Evolutionary conservation across 805 yeast genomes (phyloP).

Genomic region (Myxozyma melibiosi): DNA sequence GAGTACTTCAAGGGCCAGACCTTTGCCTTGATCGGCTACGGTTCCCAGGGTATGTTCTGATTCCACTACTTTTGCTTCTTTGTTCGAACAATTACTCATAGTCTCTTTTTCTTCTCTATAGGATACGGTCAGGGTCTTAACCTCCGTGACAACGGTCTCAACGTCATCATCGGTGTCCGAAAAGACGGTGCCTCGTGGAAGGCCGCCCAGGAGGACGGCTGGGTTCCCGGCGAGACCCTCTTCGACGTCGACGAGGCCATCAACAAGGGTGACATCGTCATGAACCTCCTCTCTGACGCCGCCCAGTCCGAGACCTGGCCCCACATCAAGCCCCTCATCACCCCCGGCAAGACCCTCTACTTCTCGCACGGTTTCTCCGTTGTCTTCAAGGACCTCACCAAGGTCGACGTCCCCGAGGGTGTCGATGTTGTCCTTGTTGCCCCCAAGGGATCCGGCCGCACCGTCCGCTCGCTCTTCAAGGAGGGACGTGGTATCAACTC

Average conservation of each 20-base stretch:
- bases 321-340: constrained; percentile 81
- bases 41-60: constrained; percentile 79
- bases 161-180: constrained; percentile 97
- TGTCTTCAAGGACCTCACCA: constrained; percentile 95
- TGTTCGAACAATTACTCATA: neutral
- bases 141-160: constrained; percentile 98
- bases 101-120: neutral
- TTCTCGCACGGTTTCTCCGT: constrained; percentile 99
- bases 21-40: constrained; percentile 96
- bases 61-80: neutral
- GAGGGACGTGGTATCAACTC: constrained; percentile 99
- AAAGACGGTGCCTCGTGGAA: constrained; percentile 99
- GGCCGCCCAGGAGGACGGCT: constrained; percentile 98
- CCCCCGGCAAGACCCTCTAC: constrained; percentile 97
- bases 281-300: constrained; percentile 98
- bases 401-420: constrained; percentile 93
- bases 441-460: constrained; percentile 99
- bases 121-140: constrained; percentile 96
- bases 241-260: constrained; percentile 95
- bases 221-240: constrained; percentile 99
- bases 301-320: constrained; percentile 99
- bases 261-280: constrained; percentile 84
- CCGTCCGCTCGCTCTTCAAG: constrained; percentile 98
- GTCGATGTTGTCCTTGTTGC: constrained; percentile 98
- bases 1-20: constrained; percentile 98